A percentile compares a stretch with the other conserved stretches of the same genome.
Conservation (phyloP, 208 protist species). For the Leishmania gerbilli region DNA sequence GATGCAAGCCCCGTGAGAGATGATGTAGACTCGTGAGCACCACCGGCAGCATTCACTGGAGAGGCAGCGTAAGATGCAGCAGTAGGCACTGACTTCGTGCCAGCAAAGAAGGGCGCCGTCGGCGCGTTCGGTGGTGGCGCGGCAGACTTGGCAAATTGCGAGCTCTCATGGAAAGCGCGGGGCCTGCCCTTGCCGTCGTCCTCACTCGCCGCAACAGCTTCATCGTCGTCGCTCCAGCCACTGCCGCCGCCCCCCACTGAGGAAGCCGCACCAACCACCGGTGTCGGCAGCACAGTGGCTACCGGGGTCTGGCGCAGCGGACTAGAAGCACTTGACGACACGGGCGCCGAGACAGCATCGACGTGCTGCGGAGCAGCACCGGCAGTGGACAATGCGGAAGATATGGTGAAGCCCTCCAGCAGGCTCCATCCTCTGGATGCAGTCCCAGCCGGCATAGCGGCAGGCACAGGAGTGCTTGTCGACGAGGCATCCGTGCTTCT, state of each 20-base stretch:
- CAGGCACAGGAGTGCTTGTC: neutral
- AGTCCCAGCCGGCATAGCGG: neutral
- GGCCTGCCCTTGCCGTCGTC: neutral
- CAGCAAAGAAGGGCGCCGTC: conserved; percentile 4
- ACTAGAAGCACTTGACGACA: neutral
- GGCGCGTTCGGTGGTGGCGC: neutral
- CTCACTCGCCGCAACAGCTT: neutral
- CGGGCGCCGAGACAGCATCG: neutral
- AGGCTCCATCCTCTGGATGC: neutral
- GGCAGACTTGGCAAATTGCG: neutral
- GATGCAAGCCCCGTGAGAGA: neutral
- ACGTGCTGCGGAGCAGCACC: neutral
- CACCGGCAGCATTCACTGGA: neutral
- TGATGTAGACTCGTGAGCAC: neutral
- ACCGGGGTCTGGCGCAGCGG: conserved; percentile 2
- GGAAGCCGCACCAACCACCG: conserved; percentile 2
- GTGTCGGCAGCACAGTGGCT: neutral
- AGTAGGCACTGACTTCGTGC: neutral
- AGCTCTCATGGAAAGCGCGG: neutral
- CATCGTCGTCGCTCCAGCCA: conserved; percentile 23
- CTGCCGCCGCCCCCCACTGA: conserved; percentile 10
- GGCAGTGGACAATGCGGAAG: neutral
- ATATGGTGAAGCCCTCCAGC: neutral
- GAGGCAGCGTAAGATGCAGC: neutral
- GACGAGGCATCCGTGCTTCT: neutral